Conservation (phyloP, 805 yeast genomes). For the Saccharomycopsis sp. region DNA sequence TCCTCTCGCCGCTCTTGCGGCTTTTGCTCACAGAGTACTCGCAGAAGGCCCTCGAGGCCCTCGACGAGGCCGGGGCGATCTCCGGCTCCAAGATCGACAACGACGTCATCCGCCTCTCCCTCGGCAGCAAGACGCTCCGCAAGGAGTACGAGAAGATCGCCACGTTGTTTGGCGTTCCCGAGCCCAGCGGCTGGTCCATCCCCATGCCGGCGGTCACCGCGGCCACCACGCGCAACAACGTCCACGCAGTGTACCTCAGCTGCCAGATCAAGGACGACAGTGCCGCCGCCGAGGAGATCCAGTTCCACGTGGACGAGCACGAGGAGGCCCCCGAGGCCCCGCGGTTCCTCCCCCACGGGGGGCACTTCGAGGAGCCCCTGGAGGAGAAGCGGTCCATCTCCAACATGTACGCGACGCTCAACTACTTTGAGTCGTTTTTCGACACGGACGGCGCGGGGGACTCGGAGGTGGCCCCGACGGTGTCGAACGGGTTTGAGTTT, state of each 20-base stretch:
- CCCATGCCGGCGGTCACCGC: slow-evolving; percentile 93
- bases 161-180: slow-evolving; percentile 87
- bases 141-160: slow-evolving; percentile 82
- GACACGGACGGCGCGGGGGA: slow-evolving; percentile 14
- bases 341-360: not conserved
- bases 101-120: slow-evolving; percentile 84
- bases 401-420: slow-evolving; percentile 21
- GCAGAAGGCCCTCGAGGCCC: slow-evolving; percentile 79
- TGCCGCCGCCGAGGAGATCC: slow-evolving; percentile 29
- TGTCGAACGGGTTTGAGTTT: slow-evolving; percentile 3
- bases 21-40: slow-evolving; percentile 78
- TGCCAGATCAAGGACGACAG: slow-evolving; percentile 36
- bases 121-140: slow-evolving; percentile 72
- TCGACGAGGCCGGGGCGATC: slow-evolving; percentile 78
- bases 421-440: slow-evolving; percentile 21
- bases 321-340: slow-evolving; percentile 10
- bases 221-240: slow-evolving; percentile 82
- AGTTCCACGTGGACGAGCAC: slow-evolving; percentile 13
- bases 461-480: slow-evolving; percentile 4
- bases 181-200: slow-evolving; percentile 91
- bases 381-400: slow-evolving; percentile 16
- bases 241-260: slow-evolving; percentile 90
- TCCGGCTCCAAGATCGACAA: slow-evolving; percentile 88
- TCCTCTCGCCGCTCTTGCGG: slow-evolving; percentile 83
- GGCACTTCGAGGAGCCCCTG: slow-evolving; percentile 10